Evolutionary conservation across 768 basidiomycete genomes (phyloP), one percentile per base, ranked within the genome.

Genomic region (Rhodotorula toruloides): DNA sequence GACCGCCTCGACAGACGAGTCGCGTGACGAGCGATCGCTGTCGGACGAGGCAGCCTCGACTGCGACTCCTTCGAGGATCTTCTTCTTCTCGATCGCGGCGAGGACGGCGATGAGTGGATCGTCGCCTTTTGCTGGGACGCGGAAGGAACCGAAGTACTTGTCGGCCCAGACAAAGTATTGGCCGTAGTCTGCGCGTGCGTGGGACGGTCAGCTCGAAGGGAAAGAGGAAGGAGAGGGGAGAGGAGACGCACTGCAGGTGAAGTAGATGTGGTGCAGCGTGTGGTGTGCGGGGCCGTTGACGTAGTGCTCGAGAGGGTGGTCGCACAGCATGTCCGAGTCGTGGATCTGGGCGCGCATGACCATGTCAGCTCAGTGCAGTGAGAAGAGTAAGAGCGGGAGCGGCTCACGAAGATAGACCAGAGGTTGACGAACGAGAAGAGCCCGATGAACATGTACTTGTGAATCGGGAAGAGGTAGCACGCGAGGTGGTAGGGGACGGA

Each of bases 211-310:
- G 65, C 21, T 7, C 21, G 61, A 42, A 56, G n/a, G 5, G 32
- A 7, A 17, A 46, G n/a, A n/a, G 17, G 46, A 49, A 31, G 57
- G 34, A 22, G 42, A n/a, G 29, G n/a, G 43, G 34, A 56, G 13
- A 56, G 90, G 31, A 9, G 31, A 91, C 92, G 78, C 91, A 94
- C 55, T 98, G 72, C 89, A 88, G 48, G 88, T 96, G 80, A 97
- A 98, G 81, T 93, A 94, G 29, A 99, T 80, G 75, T 98, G 96
- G 77, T 97, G 94, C 48, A 97, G 81, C 0, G 93, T 98, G 77
- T 99, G 96, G 74, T 99, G 96, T 4, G 93, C 91, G 4, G 96
- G 94, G n/a, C 91, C 92, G 78, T 98, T 99, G 79, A 99, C 92
- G 76, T 89, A 79, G 65, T 82, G 86, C 79, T 97, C 94, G 9